Base-by-base conservation (phyloP, 208 protist genomes). In the Crithidia thermophila region DNA sequence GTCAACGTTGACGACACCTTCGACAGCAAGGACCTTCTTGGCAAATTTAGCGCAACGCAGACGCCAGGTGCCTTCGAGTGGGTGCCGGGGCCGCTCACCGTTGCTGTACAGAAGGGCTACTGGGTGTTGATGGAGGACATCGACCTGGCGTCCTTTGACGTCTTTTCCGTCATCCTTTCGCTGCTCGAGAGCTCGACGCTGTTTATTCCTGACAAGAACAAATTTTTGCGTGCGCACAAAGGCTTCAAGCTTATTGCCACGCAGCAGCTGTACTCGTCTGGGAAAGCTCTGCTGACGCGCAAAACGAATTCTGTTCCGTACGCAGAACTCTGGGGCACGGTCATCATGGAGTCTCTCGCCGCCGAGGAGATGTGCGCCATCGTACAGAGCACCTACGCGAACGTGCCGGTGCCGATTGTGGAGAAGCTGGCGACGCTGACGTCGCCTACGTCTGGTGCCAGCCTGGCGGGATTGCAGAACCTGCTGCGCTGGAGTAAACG, bases 91-190 rank as follows among this genome's bases (percentile, higher is more conserved):
- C 95, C 97, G 14, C 75, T 99, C 46, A 98, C 98, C 31, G 79
- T 92, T 23, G 98, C 98, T 11, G 98, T 99, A 10, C 40, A 82
- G 64, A 83, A 98, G 42, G 99, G 99, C 4, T 84, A 88, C 43
- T 99, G 98, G 98, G 87, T 99, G 56, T 57, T 99, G 11, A 97
- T 99, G 72, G 99, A 99, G 61, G 98, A 99, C 81, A 97, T 99
- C 49, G 98, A 99, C 79, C 76, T 98, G 13, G 98, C 98, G 14
- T 98, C 98, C 4, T 89, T 98, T 56, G 99, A 99, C 55, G 96
- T 99, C 2, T 88, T 99, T 27, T 96, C 98, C 0, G 91, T 99
- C 4, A 69, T 99, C 8, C 84, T 99, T 8, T 96, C 98, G 2
- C 82, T 99, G 0, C 74, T 99, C 2, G 98, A 99, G 61, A 93